Base-by-base conservation (phyloP, 1,284 basidiomycete species). In the Paramarasmius palmivorus region DNA sequence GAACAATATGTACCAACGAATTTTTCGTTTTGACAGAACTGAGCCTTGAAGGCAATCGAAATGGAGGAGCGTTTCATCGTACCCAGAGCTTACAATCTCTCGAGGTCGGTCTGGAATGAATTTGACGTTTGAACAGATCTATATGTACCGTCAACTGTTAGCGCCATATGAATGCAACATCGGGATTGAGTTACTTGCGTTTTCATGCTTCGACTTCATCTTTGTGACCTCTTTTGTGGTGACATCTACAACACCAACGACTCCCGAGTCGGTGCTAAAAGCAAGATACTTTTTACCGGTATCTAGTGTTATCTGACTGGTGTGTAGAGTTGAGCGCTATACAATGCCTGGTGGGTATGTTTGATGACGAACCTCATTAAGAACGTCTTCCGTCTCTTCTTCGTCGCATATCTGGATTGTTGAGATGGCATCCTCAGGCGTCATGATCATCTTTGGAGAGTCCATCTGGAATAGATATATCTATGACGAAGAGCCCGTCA, bases 21-120 rank as follows among this genome's bases (percentile, higher is more conserved):
- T 74, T 61, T 85, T 78, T 45, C 77, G 71, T 35, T 75, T 75
- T 3, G 88, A 87, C 38, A 90, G 68, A 2, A 81, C 50, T 15
- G 70, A 79, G n/a, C 81, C 77, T 67, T 82, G 81, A 9, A 63
- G 61, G 57, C 77, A 79, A 61, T 92, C 87, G 61, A 83, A 85
- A 61, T 92, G 90, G 12, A 89, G 64, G 23, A 92, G 61, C 2
- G 76, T 70, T 41, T 76, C 81, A 60, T 92, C 90, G 61, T 88
- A 92, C 2, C 90, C 90, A 6, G 82, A 88, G 57, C 86, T 90
- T 35, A 92, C 75, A 20, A 91, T 63, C 65, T 92, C 89, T 51
- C 73, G 75, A 15, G 87, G 81, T 36, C 88, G 75, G 63, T 80
- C 77, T 2, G 87, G 84, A 53, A 92, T 80, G 63, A 90, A 91